A percentile compares a stretch with the other conserved stretches of the same genome.
Evolutionary conservation across 805 yeast genomes (phyloP).

Genomic region (Pichia manshurica): DNA sequence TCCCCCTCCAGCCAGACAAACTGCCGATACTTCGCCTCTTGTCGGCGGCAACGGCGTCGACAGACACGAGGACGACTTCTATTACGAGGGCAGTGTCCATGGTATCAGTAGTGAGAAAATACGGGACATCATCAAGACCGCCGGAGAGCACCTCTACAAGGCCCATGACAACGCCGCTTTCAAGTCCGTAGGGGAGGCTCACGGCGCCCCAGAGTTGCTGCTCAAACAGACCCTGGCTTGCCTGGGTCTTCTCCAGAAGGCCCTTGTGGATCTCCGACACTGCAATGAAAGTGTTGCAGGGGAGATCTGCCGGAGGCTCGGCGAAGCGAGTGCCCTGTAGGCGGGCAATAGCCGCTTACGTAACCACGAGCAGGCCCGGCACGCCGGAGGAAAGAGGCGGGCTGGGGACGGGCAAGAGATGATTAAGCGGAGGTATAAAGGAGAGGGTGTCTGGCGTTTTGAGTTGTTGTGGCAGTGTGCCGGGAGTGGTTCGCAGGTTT

Average conservation of each 20-base stretch:
- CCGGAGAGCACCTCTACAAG: background rate
- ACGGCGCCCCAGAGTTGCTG: too few relatives aligned
- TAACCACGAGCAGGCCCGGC: background rate
- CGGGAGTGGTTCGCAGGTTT: too few relatives aligned
- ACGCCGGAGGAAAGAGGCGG: background rate
- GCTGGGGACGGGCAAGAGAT: background rate
- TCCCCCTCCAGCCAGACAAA: background rate
- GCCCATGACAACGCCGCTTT: background rate
- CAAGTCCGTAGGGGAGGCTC: background rate
- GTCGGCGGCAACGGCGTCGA: background rate
- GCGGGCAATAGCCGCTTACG: too few relatives aligned
- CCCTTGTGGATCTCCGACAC: background rate
- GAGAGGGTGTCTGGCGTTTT: background rate
- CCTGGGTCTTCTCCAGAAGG: background rate
- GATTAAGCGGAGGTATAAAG: background rate
- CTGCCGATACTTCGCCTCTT: conserved; percentile 10
- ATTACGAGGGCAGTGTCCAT: background rate
- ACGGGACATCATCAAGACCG: background rate
- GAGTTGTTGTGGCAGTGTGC: too few relatives aligned
- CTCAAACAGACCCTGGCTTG: background rate
- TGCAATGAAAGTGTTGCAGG: background rate
- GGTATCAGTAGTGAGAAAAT: background rate
- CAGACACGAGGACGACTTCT: background rate
- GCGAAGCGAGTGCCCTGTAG: background rate
- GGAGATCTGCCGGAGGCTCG: conserved; percentile 6